Evolutionary conservation across 257 asterid genomes (phyloP).

Genomic region (Nicotiana attenuata): DNA sequence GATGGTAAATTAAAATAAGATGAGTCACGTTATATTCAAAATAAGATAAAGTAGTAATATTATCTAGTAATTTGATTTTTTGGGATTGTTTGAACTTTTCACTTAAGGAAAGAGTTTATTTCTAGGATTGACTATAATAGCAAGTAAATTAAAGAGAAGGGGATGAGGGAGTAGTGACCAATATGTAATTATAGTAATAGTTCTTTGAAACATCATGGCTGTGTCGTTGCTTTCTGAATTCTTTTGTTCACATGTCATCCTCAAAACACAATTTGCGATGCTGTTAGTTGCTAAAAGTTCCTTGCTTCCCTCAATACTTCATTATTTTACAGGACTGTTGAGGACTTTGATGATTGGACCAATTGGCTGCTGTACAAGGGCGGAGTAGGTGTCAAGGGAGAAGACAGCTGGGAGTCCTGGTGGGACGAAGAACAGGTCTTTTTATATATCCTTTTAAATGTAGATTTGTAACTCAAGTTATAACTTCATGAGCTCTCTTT

Average conservation of each 20-base stretch:
- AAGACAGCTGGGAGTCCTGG: constrained; percentile 99
- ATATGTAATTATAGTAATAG: neutral
- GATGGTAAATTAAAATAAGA: neutral
- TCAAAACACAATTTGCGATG: neutral
- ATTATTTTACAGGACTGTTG: constrained; percentile 67
- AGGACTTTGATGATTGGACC: constrained; percentile 99
- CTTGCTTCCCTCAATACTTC: neutral
- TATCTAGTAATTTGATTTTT: neutral
- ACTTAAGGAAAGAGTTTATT: neutral
- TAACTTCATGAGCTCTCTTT: neutral
- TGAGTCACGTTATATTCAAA: neutral
- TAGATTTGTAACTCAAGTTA: neutral
- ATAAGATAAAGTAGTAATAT: neutral
- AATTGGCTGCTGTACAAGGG: constrained; percentile 97
- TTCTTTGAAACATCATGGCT: neutral
- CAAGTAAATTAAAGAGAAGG: neutral
- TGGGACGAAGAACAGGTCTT: constrained; percentile 99
- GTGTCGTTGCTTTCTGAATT: neutral
- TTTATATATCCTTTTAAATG: neutral
- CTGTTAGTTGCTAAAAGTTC: neutral
- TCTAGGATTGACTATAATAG: neutral
- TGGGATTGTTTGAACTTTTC: neutral
- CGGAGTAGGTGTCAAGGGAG: constrained; percentile 96
- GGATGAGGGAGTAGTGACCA: neutral
- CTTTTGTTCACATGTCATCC: neutral